Base-by-base conservation (phyloP, 129 eudicot genomes). In the Solidago caesia region DNA sequence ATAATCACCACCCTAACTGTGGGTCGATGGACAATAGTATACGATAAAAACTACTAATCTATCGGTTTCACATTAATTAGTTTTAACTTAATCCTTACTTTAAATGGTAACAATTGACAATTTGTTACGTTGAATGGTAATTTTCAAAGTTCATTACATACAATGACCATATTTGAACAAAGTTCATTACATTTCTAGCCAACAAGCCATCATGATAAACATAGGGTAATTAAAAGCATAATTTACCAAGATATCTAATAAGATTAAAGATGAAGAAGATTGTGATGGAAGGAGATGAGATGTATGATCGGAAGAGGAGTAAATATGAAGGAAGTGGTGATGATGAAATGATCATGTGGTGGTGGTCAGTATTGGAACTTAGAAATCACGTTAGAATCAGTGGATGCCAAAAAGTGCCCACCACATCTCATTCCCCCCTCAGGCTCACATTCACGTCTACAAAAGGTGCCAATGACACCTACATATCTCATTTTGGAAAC, bases 311-410 rank as follows among this genome's bases (percentile, higher is more conserved):
- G 67, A 26, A 43, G 47, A 70, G 29, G 79, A 75, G 79, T 75
- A 44, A 52, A 67, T 4, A 43, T 43, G 79, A 75, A 75, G 79
- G 53, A 75, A 75, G 79, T 52, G 71, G 47, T 11, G 77, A 13
- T 73, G 78, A 64, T 62, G 71, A 74, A 39, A 8, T 21, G 79
- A 53, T 65, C 79, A 75, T 75, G 73, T 53, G 79, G 73, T 75
- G 67, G 79, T 66, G 79, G 79, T 75, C 57, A 75, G 79, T 7
- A 51, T 64, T 21, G 46, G 79, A 75, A 66, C 79, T 75, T 75
- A 45, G 57, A 75, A 65, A 49, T 66, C 73, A 75, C 79, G 79
- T 75, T 75, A 75, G 46, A 75, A 51, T 64, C 68, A 73, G 44
- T 45, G 71, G 64, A 49, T 75, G 66, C 44, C 79, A 75, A 75